A percentile compares a stretch with the other conserved stretches of the same genome.
Evolutionary conservation across 768 basidiomycete genomes (phyloP).

Genomic region (Exidia glandulosa): DNA sequence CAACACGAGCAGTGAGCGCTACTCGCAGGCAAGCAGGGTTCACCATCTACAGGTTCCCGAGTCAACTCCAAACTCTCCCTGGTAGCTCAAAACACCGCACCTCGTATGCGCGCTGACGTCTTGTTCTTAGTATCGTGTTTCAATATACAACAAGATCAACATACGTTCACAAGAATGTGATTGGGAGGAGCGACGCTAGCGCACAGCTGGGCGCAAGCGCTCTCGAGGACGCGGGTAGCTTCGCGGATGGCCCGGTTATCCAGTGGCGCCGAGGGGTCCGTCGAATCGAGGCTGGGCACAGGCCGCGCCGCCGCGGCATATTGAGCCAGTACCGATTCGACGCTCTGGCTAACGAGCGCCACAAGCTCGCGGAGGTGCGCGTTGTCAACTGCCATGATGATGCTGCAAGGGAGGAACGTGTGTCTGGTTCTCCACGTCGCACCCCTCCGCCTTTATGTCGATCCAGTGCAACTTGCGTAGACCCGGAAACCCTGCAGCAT

Average conservation of each 20-base stretch:
- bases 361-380: conserved; percentile 9
- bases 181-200: conserved; percentile 23
- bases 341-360: conserved; percentile 20
- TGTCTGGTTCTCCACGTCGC: too few relatives aligned
- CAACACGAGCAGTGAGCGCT: background rate
- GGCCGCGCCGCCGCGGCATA: conserved; percentile 18
- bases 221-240: conserved; percentile 20
- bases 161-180: conserved; percentile 22
- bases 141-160: too few relatives aligned
- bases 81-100: too few relatives aligned
- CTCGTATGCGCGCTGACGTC: too few relatives aligned
- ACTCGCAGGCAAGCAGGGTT: background rate
- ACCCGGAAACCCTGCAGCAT: too few relatives aligned
- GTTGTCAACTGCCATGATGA: too few relatives aligned
- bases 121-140: too few relatives aligned
- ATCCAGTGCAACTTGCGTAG: too few relatives aligned
- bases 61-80: too few relatives aligned
- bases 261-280: conserved; percentile 6
- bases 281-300: conserved; percentile 26
- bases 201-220: conserved; percentile 26
- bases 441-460: too few relatives aligned
- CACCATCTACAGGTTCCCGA: background rate
- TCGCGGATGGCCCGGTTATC: conserved; percentile 10
- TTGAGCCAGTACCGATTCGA: conserved; percentile 21
- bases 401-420: too few relatives aligned